Evolutionary conservation across 148 eudicot species (phyloP).

Genomic region (Linanthus parryae): DNA sequence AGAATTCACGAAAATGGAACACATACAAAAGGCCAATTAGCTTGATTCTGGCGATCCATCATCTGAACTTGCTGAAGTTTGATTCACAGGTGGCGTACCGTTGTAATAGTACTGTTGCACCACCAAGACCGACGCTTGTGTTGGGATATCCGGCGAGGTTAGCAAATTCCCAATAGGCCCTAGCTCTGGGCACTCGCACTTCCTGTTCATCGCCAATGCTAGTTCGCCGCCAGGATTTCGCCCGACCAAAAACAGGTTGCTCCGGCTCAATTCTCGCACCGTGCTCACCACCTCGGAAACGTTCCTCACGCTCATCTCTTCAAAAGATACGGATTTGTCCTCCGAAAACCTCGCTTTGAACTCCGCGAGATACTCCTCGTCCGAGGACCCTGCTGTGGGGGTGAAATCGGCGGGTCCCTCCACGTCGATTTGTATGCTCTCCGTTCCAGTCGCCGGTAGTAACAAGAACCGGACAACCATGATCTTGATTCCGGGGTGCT

Average conservation of each 20-base stretch:
- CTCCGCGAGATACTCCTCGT: slow-evolving; percentile 28
- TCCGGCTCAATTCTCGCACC: slow-evolving; percentile 23
- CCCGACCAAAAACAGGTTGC: slow-evolving; percentile 63
- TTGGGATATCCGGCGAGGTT: slow-evolving; percentile 38
- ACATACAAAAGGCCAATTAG: no score
- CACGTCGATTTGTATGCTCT: slow-evolving; percentile 27
- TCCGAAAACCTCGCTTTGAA: slow-evolving; percentile 19
- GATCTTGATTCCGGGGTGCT: slow-evolving; percentile 73
- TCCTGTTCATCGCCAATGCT: slow-evolving; percentile 22
- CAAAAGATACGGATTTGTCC: slow-evolving; percentile 35
- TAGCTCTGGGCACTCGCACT: slow-evolving; percentile 50
- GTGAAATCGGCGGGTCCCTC: slow-evolving; percentile 10
- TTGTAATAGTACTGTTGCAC: slow-evolving; percentile 56
- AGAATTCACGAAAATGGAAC: no score
- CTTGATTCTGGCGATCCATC: no score
- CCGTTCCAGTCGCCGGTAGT: slow-evolving; percentile 27
- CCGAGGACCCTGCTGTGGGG: slow-evolving; percentile 17
- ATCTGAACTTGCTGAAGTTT: no score
- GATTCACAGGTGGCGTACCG: no score
- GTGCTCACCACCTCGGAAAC: slow-evolving; percentile 21
- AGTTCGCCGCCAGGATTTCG: slow-evolving; percentile 48
- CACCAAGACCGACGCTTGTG: slow-evolving; percentile 57
- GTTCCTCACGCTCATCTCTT: slow-evolving; percentile 37
- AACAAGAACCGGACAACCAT: slow-evolving; percentile 36
- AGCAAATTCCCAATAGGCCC: slow-evolving; percentile 55